Evolutionary conservation across 2,329 filamentous ascomycete species (phyloP), one percentile per base, ranked within the genome.

Genomic region (Venturia carpophila): DNA sequence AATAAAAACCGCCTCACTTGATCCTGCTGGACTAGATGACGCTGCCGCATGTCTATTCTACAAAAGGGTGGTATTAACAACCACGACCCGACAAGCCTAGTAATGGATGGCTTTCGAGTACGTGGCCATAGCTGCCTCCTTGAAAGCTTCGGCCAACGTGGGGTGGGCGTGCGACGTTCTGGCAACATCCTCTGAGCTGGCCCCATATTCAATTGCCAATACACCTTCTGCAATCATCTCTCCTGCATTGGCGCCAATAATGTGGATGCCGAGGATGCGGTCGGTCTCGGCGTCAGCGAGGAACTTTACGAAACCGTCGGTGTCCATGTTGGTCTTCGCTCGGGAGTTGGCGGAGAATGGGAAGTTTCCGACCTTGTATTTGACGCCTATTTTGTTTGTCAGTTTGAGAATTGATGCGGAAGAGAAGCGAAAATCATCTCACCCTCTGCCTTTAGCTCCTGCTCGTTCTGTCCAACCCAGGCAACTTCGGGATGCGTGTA

Each of bases 151-250:
- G 30, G 93, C 87, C 67, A 99, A 84, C 63, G 92, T 97, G 65
- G 94, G 94, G 80, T 99, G 94, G 65, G 94, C 94, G 34, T 65
- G 65, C 19, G 17, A 65, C 55, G 66, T 67, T 49, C 66, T 17
- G 68, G 89, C 92, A 75, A 96, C 91, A 78, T 97, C 94, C 81
- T 99, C 94, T 72, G 87, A 92, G 69, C 90, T 94, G 39, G 94
- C 94, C 69, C 94, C 94, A 74, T 99, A 99, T 82, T 99, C 94
- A 62, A 99, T 82, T 66, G 94, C 94, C 73, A 99, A 82, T 15
- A 92, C 94, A 69, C 89, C 94, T 82, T 99, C 94, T 1, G 94
- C 94, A 80, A 99, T 97, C 94, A 99, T 97, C 84, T 99, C 94
- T 73, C 94, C 94, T 55, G 94, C 94, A 76, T 94, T 94, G 71